A percentile compares a stretch with the other conserved stretches of the same genome.
These are phyloP conservation scores for Eucommia ulmoides DNA, from an alignment of 257 asterid species.

Conservation along the genomic window DNA sequence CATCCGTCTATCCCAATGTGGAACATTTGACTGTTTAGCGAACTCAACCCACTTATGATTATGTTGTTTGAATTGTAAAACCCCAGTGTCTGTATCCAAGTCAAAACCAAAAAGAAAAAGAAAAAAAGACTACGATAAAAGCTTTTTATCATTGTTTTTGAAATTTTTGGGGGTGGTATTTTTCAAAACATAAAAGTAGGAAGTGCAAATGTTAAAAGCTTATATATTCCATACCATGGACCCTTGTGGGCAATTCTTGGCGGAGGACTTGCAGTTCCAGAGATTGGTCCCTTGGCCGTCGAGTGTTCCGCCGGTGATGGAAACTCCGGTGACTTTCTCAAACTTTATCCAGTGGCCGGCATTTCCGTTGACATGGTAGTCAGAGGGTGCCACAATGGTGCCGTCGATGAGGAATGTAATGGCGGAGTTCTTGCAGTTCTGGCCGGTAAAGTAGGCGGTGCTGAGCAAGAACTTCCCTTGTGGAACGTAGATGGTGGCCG, in stretches of 20 bases:
- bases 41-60: slow-evolving; percentile 23
- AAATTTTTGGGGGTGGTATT: too few relatives aligned
- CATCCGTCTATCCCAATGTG: slow-evolving; percentile 38
- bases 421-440: slow-evolving; percentile 26
- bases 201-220: neutral
- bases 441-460: slow-evolving; percentile 23
- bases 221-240: slow-evolving; percentile 29
- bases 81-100: slow-evolving; percentile 32
- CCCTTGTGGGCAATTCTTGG: slow-evolving; percentile 37
- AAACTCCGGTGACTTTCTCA: slow-evolving; percentile 25
- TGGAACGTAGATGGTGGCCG: slow-evolving; percentile 38
- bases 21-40: slow-evolving; percentile 41
- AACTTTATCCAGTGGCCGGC: slow-evolving; percentile 33
- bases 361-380: slow-evolving; percentile 23
- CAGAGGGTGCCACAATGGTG: slow-evolving; percentile 41
- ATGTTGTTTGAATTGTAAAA: slow-evolving; percentile 30
- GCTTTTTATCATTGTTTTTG: too few relatives aligned
- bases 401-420: slow-evolving; percentile 27
- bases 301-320: slow-evolving; percentile 38
- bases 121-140: too few relatives aligned
- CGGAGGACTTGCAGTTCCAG: slow-evolving; percentile 49
- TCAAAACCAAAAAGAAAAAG: too few relatives aligned
- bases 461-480: slow-evolving; percentile 29
- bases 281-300: slow-evolving; percentile 42
- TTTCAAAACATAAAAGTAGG: neutral